Evolutionary conservation across 306 rosid species (phyloP).

Genomic region (Psophocarpus tetragonolobus): DNA sequence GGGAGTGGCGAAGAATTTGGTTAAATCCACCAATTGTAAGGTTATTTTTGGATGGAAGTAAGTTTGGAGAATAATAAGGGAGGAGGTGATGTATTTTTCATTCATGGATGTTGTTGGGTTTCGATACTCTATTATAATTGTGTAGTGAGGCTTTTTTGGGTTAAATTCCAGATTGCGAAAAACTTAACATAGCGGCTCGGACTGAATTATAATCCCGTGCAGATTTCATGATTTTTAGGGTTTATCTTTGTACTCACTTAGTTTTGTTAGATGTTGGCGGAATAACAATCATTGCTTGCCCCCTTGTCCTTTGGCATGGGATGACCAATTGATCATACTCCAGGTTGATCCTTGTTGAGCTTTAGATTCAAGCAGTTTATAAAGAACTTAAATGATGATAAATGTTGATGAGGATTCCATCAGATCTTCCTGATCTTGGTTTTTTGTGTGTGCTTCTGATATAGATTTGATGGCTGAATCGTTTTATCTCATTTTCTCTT

Average conservation of each 20-base stretch:
- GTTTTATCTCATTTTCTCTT: not conserved
- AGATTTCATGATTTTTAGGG: not conserved
- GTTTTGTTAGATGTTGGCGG: conserved; percentile 14
- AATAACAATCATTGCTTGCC: not conserved
- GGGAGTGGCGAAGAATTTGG: conserved; percentile 24
- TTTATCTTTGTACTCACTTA: not conserved
- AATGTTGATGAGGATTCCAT: conserved; percentile 12
- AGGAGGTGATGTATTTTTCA: not conserved
- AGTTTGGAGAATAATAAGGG: not conserved
- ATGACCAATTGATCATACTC: not conserved
- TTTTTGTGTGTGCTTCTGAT: conserved; percentile 1
- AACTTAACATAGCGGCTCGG: not conserved
- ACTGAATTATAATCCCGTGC: not conserved
- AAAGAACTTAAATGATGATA: not conserved
- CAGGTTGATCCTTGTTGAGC: not conserved
- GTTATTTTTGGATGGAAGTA: conserved; percentile 11
- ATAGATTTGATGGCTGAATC: not conserved
- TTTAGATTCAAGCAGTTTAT: conserved; percentile 25
- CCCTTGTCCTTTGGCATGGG: conserved; percentile 15
- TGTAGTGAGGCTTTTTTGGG: not conserved
- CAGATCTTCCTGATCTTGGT: conserved; percentile 15
- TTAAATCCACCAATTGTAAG: not conserved
- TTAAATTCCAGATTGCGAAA: not conserved
- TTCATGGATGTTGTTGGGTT: conserved; percentile 17
- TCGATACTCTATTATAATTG: not conserved